A percentile compares a stretch with the other conserved stretches of the same genome.
phyloP scores from a whole-genome alignment of 1,284 basidiomycete genomes.

The Golubevia pallescens region DNA sequence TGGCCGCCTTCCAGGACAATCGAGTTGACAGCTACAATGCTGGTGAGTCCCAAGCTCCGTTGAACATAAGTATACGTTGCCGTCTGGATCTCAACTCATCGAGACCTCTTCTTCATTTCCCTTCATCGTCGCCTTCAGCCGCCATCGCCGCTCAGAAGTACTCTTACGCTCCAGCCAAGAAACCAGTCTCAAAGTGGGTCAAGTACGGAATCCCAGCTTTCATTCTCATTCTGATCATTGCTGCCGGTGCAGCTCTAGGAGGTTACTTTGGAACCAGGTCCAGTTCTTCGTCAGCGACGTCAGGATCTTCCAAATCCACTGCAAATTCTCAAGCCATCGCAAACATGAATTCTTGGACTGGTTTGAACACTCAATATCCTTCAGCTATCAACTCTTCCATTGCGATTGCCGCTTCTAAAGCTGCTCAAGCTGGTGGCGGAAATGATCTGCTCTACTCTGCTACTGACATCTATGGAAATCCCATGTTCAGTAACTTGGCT shows the following conservation, averaged over 20 bases:
- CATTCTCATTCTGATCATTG: slow-evolving; percentile 29
- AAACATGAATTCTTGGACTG: slow-evolving; percentile 8
- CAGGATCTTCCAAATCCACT: slow-evolving; percentile 14
- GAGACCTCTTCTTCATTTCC: no score
- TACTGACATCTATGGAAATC: slow-evolving; percentile 60
- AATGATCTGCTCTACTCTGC: slow-evolving; percentile 53
- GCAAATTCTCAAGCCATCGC: neutral
- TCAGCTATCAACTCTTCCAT: slow-evolving; percentile 29
- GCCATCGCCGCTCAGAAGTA: slow-evolving; percentile 26
- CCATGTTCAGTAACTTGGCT: slow-evolving; percentile 28
- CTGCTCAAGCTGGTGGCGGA: slow-evolving; percentile 43
- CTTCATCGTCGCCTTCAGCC: no score
- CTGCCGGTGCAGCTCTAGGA: slow-evolving; percentile 43
- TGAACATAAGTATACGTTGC: no score
- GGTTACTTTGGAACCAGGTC: slow-evolving; percentile 42
- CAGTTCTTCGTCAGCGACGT: slow-evolving; percentile 15
- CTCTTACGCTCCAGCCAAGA: slow-evolving; percentile 53
- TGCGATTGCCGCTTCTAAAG: slow-evolving; percentile 36
- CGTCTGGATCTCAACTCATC: no score
- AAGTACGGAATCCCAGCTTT: slow-evolving; percentile 37
- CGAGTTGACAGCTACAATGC: no score
- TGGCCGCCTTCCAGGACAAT: no score
- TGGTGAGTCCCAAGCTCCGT: no score
- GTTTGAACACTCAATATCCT: slow-evolving; percentile 12
- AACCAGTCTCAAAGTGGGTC: slow-evolving; percentile 45